Evolutionary conservation across 768 basidiomycete species (phyloP), one percentile per base, ranked within the genome.

Genomic region (Mycena crocata): DNA sequence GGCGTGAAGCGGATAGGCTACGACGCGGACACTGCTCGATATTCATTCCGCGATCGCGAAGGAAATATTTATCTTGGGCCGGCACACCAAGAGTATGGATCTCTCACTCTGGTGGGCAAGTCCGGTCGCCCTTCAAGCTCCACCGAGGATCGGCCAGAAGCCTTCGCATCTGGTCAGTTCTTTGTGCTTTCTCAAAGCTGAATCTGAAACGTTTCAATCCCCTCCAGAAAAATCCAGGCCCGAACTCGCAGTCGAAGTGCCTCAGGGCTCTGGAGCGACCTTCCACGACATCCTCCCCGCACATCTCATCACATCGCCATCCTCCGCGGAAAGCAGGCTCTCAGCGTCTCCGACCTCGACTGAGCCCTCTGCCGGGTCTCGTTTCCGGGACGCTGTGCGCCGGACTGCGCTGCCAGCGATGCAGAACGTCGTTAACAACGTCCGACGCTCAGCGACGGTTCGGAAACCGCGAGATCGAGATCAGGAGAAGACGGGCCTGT

Each of bases 1-100:
- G 87, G 86, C 40, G 78, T 88, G 73, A 80, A 77, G 57, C 80
- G 88, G 5, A 78, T 86, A 14, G 84, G 75, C 3, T 89, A 88
- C 63, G 88, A 89, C 65, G 80, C 85, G 0, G 87, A 89, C 59
- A 81, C 83, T 0, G 72, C 78, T 19, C 75, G 78, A 15, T 89
- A 88, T 63, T 84, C 81, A 3, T 89, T 88, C 57, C 70, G 77
- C 34, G 87, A 89, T 61, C 66, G 68, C 3, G 71, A 80, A 3
- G 87, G 86, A 0, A 76, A 74, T 13, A 70, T 83, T 6, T 89
- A 87, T 72, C 71, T 79, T 55, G 81, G 83, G 32, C 78, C 79
- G 31, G 82, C 85, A 1, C 83, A 83, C n/a, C 76, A 75, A 34
- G 69, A 78, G 24, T 87, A 85, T 56, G 87, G 87, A 10, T 68